Conservation (phyloP, 768 basidiomycete species). For the Coprinopsis sp. region DNA sequence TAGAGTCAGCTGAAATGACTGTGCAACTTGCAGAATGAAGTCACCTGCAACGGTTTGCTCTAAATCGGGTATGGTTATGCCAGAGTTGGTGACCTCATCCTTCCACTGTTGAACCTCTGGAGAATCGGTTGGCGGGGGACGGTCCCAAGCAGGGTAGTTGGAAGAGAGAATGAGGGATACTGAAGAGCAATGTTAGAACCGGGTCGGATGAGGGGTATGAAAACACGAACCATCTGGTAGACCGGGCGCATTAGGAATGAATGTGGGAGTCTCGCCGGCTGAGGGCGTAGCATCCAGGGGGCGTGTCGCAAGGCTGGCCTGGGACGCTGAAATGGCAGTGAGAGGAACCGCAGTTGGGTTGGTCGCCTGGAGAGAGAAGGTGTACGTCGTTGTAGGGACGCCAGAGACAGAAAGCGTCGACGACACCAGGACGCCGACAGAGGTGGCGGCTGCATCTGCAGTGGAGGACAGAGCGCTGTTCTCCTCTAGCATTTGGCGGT, state of each 20-base stretch:
- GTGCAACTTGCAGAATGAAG: conserved; percentile 12
- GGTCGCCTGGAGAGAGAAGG: conserved; percentile 42
- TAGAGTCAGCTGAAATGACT: too few species aligned
- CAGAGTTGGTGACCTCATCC: conserved; percentile 50
- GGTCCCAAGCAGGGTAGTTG: conserved; percentile 67
- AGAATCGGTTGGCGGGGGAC: conserved; percentile 53
- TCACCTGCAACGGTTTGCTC: conserved; percentile 36
- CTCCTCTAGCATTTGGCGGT: neutral
- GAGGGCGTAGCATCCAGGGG: conserved; percentile 43
- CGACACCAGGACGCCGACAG: conserved; percentile 2
- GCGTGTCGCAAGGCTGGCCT: conserved; percentile 37
- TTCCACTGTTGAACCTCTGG: conserved; percentile 69
- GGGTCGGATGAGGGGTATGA: neutral
- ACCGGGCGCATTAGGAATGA: conserved; percentile 52
- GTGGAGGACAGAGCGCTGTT: conserved; percentile 7
- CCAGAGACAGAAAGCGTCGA: conserved; percentile 4
- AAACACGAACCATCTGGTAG: conserved; percentile 46
- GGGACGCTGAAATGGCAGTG: conserved; percentile 40
- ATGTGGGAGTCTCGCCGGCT: conserved; percentile 48
- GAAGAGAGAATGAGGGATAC: conserved; percentile 41
- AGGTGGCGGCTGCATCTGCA: neutral
- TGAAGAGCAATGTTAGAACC: conserved; percentile 16
- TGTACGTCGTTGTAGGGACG: conserved; percentile 18
- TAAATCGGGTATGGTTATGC: conserved; percentile 55
- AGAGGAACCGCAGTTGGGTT: conserved; percentile 64